A percentile compares a stretch with the other conserved stretches of the same genome.
Conservation (phyloP, 352 stramenopile species). For the Saprolegnia parasitica region DNA sequence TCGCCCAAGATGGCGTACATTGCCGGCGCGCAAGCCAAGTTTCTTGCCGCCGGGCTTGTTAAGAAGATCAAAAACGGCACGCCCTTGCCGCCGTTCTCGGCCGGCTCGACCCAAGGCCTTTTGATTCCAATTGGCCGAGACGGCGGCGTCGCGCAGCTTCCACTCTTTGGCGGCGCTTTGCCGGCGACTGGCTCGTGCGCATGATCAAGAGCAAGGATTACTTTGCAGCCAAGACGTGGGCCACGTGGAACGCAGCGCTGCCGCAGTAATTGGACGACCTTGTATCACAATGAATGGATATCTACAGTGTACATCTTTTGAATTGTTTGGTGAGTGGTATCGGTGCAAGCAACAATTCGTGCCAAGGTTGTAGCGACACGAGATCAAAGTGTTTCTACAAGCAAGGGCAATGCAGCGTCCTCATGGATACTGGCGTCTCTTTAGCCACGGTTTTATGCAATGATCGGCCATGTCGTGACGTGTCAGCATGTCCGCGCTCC, state of each 20-base stretch:
- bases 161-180: slow-evolving; percentile 38
- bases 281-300: too few relatives aligned
- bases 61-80: slow-evolving; percentile 34
- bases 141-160: slow-evolving; percentile 43
- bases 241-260: slow-evolving; percentile 4
- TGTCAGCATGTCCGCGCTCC: too few relatives aligned
- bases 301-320: too few relatives aligned
- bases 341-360: too few relatives aligned
- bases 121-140: slow-evolving; percentile 38
- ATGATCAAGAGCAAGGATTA: slow-evolving; percentile 43
- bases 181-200: slow-evolving; percentile 39
- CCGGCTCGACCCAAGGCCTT: slow-evolving; percentile 34
- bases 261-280: background rate
- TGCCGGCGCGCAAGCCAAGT: slow-evolving; percentile 43
- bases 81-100: slow-evolving; percentile 33
- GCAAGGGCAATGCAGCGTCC: too few relatives aligned
- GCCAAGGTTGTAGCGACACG: too few relatives aligned
- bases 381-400: too few relatives aligned
- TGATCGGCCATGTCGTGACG: too few relatives aligned
- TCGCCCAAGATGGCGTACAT: slow-evolving; percentile 45
- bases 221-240: slow-evolving; percentile 18
- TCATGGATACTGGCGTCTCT: too few relatives aligned
- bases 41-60: slow-evolving; percentile 37
- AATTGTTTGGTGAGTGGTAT: too few relatives aligned
- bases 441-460: too few relatives aligned